Percentiles rank a stretch among this genome's conserved stretches.
phyloP scores from a whole-genome alignment of 306 rosid genomes.

The Citrullus amarus region DNA sequence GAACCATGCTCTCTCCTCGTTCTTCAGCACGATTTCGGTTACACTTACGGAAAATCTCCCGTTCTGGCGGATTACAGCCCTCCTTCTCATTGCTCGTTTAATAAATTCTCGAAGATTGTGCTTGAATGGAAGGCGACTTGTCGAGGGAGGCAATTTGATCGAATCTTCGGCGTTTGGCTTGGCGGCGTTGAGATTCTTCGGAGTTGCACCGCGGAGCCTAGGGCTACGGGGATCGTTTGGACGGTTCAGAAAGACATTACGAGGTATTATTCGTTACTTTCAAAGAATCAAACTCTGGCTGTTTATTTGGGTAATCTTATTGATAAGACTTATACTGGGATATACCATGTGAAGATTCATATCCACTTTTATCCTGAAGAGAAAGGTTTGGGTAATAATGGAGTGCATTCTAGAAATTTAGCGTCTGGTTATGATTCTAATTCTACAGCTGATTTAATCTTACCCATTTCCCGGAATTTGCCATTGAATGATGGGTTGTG shows the following conservation, averaged over 20 bases:
- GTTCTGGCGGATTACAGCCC: conserved; percentile 49
- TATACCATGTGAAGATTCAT: conserved; percentile 61
- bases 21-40: conserved; percentile 65
- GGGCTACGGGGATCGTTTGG: conserved; percentile 69
- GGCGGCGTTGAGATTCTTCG: conserved; percentile 80
- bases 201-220: conserved; percentile 88
- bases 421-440: conserved; percentile 20
- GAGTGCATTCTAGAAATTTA: conserved; percentile 8
- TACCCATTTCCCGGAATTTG: conserved; percentile 57
- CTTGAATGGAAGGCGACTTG: conserved; percentile 73
- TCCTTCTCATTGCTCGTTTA: conserved; percentile 45
- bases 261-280: conserved; percentile 54
- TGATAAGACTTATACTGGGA: conserved; percentile 56
- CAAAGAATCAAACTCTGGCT: conserved; percentile 52
- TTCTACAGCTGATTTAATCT: conserved; percentile 65
- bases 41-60: conserved; percentile 58
- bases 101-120: conserved; percentile 41
- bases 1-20: conserved; percentile 47
- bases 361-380: conserved; percentile 53
- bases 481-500: conserved; percentile 73
- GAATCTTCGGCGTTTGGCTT: conserved; percentile 91
- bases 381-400: not conserved
- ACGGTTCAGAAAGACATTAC: conserved; percentile 72
- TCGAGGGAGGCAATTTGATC: conserved; percentile 71
- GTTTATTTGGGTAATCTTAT: conserved; percentile 61